Percentiles rank a stretch among this genome's conserved stretches.
phyloP scores from a whole-genome alignment of 257 asterid genomes.

The Galeopsis tetrahit region DNA sequence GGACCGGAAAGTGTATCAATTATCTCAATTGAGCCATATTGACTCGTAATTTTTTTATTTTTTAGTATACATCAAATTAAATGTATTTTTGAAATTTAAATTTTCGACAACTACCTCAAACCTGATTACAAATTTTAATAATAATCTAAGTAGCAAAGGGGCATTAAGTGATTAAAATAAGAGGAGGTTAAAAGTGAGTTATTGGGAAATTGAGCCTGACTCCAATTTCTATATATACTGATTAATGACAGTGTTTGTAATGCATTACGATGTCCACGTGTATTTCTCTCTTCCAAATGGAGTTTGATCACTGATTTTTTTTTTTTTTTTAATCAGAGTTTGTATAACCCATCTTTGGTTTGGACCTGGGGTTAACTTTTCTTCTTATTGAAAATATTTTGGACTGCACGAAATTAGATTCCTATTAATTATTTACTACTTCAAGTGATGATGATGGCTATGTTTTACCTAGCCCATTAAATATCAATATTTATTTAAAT shows the following conservation, averaged over 20 bases:
- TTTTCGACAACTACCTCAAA: no score
- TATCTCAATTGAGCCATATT: no score
- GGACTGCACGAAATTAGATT: neutral
- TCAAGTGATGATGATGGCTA: neutral
- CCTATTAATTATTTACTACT: neutral
- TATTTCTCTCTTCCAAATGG: constrained; percentile 37
- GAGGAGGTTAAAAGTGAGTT: constrained; percentile 7
- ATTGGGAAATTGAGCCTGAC: constrained; percentile 30
- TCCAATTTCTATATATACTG: neutral
- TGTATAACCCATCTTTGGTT: constrained; percentile 21
- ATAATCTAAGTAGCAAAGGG: no score
- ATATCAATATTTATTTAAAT: neutral
- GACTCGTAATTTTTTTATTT: no score
- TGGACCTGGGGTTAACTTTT: neutral
- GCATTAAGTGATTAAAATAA: no score
- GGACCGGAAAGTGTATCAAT: no score
- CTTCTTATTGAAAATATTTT: neutral
- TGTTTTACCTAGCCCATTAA: neutral
- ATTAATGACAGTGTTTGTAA: constrained; percentile 1
- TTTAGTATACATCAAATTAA: no score
- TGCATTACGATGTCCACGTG: constrained; percentile 12
- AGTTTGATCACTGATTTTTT: no score
- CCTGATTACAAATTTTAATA: no score
- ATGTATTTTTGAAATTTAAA: no score
- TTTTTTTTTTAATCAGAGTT: neutral